A percentile compares a stretch with the other conserved stretches of the same genome.
Conservation (phyloP, 1,284 basidiomycete species). For the Austroboletus rostrupii region DNA sequence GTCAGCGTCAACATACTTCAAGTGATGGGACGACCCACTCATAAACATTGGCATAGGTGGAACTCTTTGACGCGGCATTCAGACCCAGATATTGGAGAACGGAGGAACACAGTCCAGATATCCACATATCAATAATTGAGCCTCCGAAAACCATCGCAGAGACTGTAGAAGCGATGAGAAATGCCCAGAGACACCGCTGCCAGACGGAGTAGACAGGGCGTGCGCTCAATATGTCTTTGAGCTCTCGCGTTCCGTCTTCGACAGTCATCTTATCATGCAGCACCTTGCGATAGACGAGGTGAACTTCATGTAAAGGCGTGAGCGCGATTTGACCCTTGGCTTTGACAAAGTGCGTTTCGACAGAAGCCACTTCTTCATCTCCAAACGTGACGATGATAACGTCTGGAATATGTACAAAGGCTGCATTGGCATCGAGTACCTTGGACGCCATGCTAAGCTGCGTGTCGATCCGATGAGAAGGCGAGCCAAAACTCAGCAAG, state of each 20-base stretch:
- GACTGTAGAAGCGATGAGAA: slow-evolving; percentile 72
- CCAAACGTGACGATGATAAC: slow-evolving; percentile 77
- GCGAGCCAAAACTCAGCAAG: slow-evolving; percentile 78
- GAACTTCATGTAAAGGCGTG: slow-evolving; percentile 68
- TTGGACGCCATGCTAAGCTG: slow-evolving; percentile 61
- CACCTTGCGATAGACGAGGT: slow-evolving; percentile 74
- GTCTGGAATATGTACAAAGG: slow-evolving; percentile 79
- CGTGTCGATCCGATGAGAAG: slow-evolving; percentile 82
- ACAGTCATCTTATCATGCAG: slow-evolving; percentile 71
- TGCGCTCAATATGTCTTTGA: slow-evolving; percentile 57
- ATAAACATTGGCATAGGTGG: slow-evolving; percentile 85
- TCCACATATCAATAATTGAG: slow-evolving; percentile 76
- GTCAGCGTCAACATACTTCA: neutral
- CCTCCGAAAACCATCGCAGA: slow-evolving; percentile 82
- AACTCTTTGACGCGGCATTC: slow-evolving; percentile 72
- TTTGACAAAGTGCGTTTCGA: slow-evolving; percentile 76
- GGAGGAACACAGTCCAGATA: slow-evolving; percentile 69
- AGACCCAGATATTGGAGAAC: slow-evolving; percentile 74
- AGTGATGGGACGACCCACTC: slow-evolving; percentile 54
- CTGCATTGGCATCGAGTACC: slow-evolving; percentile 55
- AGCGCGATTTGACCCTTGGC: slow-evolving; percentile 70
- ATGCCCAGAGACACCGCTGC: slow-evolving; percentile 66
- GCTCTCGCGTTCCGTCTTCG: slow-evolving; percentile 56
- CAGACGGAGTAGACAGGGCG: slow-evolving; percentile 61
- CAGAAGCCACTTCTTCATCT: slow-evolving; percentile 54